phyloP scores from a whole-genome alignment of 1,139 yeast species.

The Williopsis jadinii region DNA sequence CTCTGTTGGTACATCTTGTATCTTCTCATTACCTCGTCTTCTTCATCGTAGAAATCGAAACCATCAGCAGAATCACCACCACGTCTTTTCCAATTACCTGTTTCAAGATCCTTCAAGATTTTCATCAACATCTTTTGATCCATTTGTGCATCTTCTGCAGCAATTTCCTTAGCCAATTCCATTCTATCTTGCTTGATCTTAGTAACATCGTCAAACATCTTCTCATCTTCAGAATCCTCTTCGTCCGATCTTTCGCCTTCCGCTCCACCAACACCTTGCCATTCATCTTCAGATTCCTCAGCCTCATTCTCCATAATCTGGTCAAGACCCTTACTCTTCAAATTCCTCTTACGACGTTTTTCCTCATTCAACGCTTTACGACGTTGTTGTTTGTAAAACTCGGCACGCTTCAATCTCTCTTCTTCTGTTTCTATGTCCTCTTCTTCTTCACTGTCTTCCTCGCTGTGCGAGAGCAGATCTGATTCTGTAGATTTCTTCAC shows the following conservation, averaged over 20 bases:
- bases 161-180: conserved; percentile 52
- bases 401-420: conserved; percentile 18
- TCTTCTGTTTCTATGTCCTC: conserved; percentile 10
- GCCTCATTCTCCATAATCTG: conserved; percentile 55
- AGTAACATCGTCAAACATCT: conserved; percentile 70
- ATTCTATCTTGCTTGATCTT: conserved; percentile 52
- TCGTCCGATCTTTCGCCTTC: conserved; percentile 66
- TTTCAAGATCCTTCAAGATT: conserved; percentile 73
- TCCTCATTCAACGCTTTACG: conserved; percentile 33
- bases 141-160: conserved; percentile 59
- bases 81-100: conserved; percentile 71
- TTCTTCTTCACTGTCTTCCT: conserved; percentile 9
- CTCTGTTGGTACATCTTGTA: conserved; percentile 41
- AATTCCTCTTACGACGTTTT: conserved; percentile 32
- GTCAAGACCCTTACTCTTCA: conserved; percentile 26
- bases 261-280: conserved; percentile 83
- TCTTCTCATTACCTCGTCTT: conserved; percentile 47
- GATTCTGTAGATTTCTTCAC: conserved; percentile 1
- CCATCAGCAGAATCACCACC: conserved; percentile 55
- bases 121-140: conserved; percentile 70
- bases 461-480: conserved; percentile 10
- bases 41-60: conserved; percentile 45
- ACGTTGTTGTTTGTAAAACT: conserved; percentile 17
- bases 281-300: conserved; percentile 94
- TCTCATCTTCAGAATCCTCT: conserved; percentile 73